Base-by-base conservation (phyloP, 176 grass and related monocot species). In the Oryza australiensis region DNA sequence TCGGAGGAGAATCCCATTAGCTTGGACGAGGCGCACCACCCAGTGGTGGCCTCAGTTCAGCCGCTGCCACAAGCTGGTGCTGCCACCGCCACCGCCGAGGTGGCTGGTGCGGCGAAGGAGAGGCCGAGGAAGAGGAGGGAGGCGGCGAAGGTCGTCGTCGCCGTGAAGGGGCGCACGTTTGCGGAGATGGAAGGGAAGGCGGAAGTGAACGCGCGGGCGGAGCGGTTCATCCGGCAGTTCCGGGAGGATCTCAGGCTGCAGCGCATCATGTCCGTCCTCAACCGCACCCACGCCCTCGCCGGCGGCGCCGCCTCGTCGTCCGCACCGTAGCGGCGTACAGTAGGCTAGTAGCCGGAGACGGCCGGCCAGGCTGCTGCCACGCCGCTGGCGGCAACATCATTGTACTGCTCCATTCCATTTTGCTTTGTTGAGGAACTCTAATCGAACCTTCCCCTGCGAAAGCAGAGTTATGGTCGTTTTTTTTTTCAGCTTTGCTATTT, bases 181-280 rank as follows among this genome's bases (percentile, higher is more conserved):
- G 64, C 49, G 29, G 67, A 49, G 28, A 6, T 30, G 9, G 72
- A 70, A 34, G 80, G 26, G 68, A 83, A 83, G 26, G 74, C 42
- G 45, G 67, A 78, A 74, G 45, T 83, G 74, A 88, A 88, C 80
- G 80, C 68, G 80, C 67, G 80, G 30, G 80, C 86, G 9, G 86
- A 83, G 24, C 3, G 27, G 3, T 88, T 88, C 74, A 83, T 83
- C 30, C 68, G 27, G 13, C 74, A 28, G 86, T 79, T 88, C 80
- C 1, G 75, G 45, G 80, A 88, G 74, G 80, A 88, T 0, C 86
- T 83, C 57, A 88, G 66, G 86, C 80, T 88, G 43, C 74, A 88
- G 68, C 74, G 86, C 42, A 60, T 83, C 74, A 83, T 79, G 20
- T 88, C 80, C 68, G 78, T 83, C n/a, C 76, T 83, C 70, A 57